These are phyloP conservation scores for Schoenoplectus tabernaemontani DNA, from an alignment of 202 grass and related monocot species.

Conservation along the genomic window DNA sequence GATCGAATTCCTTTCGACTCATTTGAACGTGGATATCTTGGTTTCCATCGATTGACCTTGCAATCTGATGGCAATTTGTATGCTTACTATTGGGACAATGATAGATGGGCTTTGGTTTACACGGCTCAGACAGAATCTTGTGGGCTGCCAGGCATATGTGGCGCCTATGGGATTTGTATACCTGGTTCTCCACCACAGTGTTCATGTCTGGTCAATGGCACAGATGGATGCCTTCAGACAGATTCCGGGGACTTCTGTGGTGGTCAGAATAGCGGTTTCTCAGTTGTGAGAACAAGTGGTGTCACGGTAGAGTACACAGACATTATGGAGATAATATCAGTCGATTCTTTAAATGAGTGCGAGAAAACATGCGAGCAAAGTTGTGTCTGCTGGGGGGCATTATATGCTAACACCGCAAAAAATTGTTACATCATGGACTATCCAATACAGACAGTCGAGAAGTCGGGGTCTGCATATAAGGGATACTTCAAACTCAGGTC, in stretches of 20 bases:
- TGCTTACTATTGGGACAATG: conserved; percentile 60
- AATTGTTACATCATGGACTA: conserved; percentile 73
- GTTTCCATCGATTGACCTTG: conserved; percentile 57
- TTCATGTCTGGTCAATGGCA: conserved; percentile 40
- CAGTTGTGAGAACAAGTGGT: conserved; percentile 34
- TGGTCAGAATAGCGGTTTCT: conserved; percentile 13
- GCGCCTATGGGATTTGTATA: conserved; percentile 55
- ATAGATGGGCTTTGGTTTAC: conserved; percentile 46
- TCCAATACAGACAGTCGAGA: conserved; percentile 50
- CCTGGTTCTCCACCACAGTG: conserved; percentile 29
- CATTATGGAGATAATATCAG: conserved; percentile 28
- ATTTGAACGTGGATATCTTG: conserved; percentile 30
- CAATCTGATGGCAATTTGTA: conserved; percentile 74
- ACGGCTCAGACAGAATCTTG: conserved; percentile 43
- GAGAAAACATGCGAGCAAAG: conserved; percentile 42
- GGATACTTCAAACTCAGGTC: conserved; percentile 76
- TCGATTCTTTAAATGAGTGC: conserved; percentile 43
- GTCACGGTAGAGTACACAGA: conserved; percentile 60
- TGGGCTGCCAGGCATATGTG: conserved; percentile 50
- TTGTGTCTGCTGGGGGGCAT: conserved; percentile 69
- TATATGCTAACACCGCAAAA: conserved; percentile 41
- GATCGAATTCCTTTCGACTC: conserved; percentile 60
- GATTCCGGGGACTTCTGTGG: conserved; percentile 42
- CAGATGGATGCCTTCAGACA: conserved; percentile 29
- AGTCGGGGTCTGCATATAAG: conserved; percentile 30